Evolutionary conservation across 257 asterid genomes (phyloP), one percentile per base, ranked within the genome.

Genomic region (Avicennia marina): DNA sequence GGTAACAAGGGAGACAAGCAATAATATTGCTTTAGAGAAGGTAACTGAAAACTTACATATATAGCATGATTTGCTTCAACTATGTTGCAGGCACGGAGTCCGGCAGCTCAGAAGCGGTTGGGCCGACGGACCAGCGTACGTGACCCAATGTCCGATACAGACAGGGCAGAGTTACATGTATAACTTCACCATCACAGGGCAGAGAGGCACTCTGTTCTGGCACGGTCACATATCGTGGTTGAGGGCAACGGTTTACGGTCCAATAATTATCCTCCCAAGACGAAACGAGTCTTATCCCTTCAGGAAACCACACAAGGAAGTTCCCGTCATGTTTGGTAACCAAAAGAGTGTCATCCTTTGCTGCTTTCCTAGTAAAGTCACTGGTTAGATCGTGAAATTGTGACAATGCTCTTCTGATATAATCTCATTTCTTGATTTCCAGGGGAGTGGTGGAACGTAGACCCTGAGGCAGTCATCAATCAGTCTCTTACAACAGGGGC

Each of bases 381-480:
- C 3, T 29, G 33, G 3, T 2, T 29, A 7, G 33, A 29, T 29
- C 5, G 5, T 29, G 33, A 29, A 3, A 29, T 29, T 29, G 34
- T 29, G 1, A 8, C 34, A 4, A 4, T 29, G 34, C 8, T 38
- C 21, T n/a, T 45, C 54, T 52, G 47, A 44, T 19, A 36, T 25
- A 11, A 5, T 38, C 44, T 20, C 10, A 24, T 55, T 27, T 60
- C 4, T 66, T 32, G 19, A 13, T 38, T 29, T 59, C 19, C 43
- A 84, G 90, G 94, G 26, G 90, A 84, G 62, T 81, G 94, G 94
- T 84, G 86, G 84, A 84, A 84, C 65, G 72, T 72, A 6, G 83
- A 84, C 25, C 79, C 89, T 0, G 87, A 84, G 64, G 60, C 62
- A 1, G 49, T 81, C 1, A 78, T 84, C 34, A 81, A 21, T 49